Evolutionary conservation across 1,139 yeast species (phyloP).

Genomic region (Suhomyces ambrosiae): DNA sequence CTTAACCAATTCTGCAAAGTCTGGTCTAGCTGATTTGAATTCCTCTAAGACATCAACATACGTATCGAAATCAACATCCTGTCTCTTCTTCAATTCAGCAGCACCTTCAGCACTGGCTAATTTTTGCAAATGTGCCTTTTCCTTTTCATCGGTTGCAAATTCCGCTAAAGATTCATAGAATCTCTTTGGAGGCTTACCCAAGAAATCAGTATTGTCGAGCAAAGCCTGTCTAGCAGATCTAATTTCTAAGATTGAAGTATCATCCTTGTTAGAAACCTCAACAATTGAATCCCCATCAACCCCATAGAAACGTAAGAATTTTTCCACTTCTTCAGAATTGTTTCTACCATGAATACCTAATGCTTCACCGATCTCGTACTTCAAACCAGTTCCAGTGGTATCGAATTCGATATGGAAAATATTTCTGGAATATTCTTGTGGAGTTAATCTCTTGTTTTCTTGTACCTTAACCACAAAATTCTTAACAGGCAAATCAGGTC

Average conservation of each 20-base stretch:
- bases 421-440: slow-evolving; percentile 85
- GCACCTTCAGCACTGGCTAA: slow-evolving; percentile 83
- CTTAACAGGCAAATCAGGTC: slow-evolving; percentile 89
- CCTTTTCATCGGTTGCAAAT: slow-evolving; percentile 70
- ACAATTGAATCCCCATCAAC: slow-evolving; percentile 69
- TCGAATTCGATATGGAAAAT: slow-evolving; percentile 97
- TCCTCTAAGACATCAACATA: slow-evolving; percentile 82
- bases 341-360: slow-evolving; percentile 94
- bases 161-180: slow-evolving; percentile 83
- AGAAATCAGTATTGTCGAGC: slow-evolving; percentile 77
- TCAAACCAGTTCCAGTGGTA: slow-evolving; percentile 84
- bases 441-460: slow-evolving; percentile 93
- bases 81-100: slow-evolving; percentile 78
- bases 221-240: slow-evolving; percentile 84
- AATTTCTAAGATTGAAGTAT: slow-evolving; percentile 58
- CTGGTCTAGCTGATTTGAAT: slow-evolving; percentile 82
- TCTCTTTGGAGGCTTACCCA: slow-evolving; percentile 95
- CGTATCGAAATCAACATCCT: slow-evolving; percentile 80
- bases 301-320: slow-evolving; percentile 72
- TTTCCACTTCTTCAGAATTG: slow-evolving; percentile 60
- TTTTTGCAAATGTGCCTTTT: slow-evolving; percentile 60
- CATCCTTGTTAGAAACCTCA: slow-evolving; percentile 71
- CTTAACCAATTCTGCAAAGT: slow-evolving; percentile 68
- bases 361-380: slow-evolving; percentile 94
- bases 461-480: slow-evolving; percentile 88